A percentile compares a stretch with the other conserved stretches of the same genome.
Evolutionary conservation across 768 basidiomycete genomes (phyloP).

Genomic region (Tulasnella sp.): DNA sequence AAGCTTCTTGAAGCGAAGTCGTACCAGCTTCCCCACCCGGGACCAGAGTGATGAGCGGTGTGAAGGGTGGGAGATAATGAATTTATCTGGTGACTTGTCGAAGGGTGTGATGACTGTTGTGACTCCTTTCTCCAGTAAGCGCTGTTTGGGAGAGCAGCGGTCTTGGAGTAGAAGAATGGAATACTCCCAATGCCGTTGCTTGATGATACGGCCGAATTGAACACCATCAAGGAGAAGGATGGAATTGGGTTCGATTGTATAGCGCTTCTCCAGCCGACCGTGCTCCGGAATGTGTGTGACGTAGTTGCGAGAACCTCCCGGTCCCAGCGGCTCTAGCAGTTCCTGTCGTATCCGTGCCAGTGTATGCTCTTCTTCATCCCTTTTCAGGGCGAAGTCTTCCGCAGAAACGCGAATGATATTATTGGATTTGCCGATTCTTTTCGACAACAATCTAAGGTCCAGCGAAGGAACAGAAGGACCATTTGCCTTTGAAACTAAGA

Average conservation of each 20-base stretch:
- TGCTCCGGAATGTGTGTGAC: background rate
- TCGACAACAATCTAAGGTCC: no score
- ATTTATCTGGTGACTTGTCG: no score
- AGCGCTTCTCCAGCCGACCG: background rate
- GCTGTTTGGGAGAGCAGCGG: background rate
- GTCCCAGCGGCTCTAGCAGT: no score
- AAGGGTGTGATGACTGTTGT: background rate
- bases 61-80: conserved; percentile 2
- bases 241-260: background rate
- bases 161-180: background rate
- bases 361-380: no score
- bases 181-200: no score
- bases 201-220: no score
- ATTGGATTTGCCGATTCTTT: no score
- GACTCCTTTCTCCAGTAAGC: background rate
- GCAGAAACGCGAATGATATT: no score
- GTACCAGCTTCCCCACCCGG: background rate
- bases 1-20: conserved; percentile 40
- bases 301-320: background rate
- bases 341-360: no score
- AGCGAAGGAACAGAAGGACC: no score
- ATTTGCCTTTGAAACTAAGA: background rate
- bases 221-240: background rate
- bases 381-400: no score
- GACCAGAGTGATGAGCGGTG: conserved; percentile 18